phyloP scores from a whole-genome alignment of 2,329 filamentous ascomycete genomes.

The Beauveria rudraprayagi region DNA sequence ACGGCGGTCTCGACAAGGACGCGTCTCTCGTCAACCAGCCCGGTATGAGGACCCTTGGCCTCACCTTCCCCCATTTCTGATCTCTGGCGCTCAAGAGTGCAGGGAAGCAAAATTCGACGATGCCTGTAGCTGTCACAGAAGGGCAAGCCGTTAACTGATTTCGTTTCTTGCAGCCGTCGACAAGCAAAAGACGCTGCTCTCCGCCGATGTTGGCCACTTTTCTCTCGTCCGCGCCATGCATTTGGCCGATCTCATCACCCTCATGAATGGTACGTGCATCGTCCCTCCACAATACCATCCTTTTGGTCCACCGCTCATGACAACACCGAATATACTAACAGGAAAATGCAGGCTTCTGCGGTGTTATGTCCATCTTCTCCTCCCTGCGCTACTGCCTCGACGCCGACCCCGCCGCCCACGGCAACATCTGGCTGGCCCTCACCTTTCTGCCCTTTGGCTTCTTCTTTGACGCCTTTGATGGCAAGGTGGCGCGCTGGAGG shows the following conservation, averaged over 20 bases:
- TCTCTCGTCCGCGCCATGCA: slow-evolving; percentile 62
- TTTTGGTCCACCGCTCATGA: not conserved
- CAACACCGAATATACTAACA: not conserved
- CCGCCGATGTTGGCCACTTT: slow-evolving; percentile 65
- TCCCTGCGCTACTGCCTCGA: slow-evolving; percentile 82
- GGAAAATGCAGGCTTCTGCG: slow-evolving; percentile 57
- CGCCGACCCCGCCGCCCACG: slow-evolving; percentile 54
- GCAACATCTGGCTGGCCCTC: slow-evolving; percentile 74
- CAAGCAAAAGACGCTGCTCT: slow-evolving; percentile 69
- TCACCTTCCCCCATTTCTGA: not conserved
- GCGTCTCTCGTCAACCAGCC: slow-evolving; percentile 20
- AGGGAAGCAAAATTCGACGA: not conserved
- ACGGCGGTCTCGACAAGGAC: slow-evolving; percentile 23
- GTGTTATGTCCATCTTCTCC: slow-evolving; percentile 91
- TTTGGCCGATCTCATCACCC: slow-evolving; percentile 75
- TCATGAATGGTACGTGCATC: slow-evolving; percentile 57
- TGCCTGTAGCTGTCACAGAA: not conserved
- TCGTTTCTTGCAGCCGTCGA: slow-evolving; percentile 45
- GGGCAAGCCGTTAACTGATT: not conserved
- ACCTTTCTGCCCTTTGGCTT: slow-evolving; percentile 84
- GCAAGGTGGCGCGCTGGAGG: slow-evolving; percentile 91
- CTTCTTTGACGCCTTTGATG: slow-evolving; percentile 98
- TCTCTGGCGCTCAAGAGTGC: not conserved
- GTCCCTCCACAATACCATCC: too few species aligned
- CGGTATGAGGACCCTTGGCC: slow-evolving; percentile 20